These are phyloP conservation scores for Gossypium mustelinum DNA, from an alignment of 345 rosid genomes.

Conservation along the genomic window DNA sequence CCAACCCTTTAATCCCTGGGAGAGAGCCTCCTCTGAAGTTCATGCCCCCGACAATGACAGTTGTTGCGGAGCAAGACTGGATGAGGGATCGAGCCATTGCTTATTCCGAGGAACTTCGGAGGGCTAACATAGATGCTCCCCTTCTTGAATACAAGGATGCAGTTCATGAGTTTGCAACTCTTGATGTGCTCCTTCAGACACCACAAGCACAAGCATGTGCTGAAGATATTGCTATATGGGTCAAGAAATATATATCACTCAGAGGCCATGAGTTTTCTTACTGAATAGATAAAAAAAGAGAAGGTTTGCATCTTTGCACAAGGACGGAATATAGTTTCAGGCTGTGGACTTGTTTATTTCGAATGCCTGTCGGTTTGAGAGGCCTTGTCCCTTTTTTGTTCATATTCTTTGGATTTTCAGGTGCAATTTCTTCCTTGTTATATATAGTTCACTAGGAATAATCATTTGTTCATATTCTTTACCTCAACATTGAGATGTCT, in stretches of 20 bases:
- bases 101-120: conserved; percentile 82
- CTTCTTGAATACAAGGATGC: conserved; percentile 92
- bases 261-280: conserved; percentile 91
- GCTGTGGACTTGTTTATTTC: background rate
- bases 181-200: conserved; percentile 78
- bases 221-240: conserved; percentile 88
- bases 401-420: conserved; percentile 1
- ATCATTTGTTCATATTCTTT: conserved; percentile 25
- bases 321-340: background rate
- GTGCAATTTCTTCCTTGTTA: conserved; percentile 18
- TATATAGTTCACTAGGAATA: conserved; percentile 19
- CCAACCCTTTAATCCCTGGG: conserved; percentile 72
- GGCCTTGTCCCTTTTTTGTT: conserved; percentile 1
- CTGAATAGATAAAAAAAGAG: conserved; percentile 25
- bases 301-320: conserved; percentile 1
- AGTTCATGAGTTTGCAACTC: conserved; percentile 93
- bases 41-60: conserved; percentile 92
- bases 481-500: conserved; percentile 12
- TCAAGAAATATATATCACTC: conserved; percentile 78
- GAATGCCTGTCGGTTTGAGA: conserved; percentile 4
- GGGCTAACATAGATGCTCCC: conserved; percentile 87
- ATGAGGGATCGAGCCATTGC: conserved; percentile 96
- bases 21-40: conserved; percentile 73
- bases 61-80: conserved; percentile 94
- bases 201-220: conserved; percentile 88